Evolutionary conservation across 1,284 basidiomycete species (phyloP).

Genomic region (Butyriboletus appendiculatus): DNA sequence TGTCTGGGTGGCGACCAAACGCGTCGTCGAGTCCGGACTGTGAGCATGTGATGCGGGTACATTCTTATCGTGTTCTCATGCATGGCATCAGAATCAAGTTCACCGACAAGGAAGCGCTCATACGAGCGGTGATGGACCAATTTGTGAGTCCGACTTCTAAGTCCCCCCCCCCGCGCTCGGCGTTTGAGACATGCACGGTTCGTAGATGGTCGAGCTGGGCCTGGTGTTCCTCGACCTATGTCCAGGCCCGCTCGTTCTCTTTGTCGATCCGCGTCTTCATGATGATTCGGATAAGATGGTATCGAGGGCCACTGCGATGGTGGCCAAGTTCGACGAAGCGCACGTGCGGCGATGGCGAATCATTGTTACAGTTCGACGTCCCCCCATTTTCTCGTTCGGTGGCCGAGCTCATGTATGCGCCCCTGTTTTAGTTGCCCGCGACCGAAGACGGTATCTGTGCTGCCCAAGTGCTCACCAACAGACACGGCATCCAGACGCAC

Average conservation of each 20-base stretch:
- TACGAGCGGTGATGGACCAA: constrained; percentile 25
- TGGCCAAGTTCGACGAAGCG: constrained; percentile 42
- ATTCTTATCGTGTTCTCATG: not conserved
- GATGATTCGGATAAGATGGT: constrained; percentile 41
- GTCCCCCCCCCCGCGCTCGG: not conserved
- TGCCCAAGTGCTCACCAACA: constrained; percentile 40
- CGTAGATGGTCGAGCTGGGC: constrained; percentile 54
- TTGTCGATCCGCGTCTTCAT: constrained; percentile 48
- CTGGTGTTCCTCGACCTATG: constrained; percentile 42
- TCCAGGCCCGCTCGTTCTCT: constrained; percentile 50
- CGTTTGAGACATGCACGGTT: not conserved
- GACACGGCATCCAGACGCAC: constrained; percentile 48
- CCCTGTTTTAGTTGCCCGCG: constrained; percentile 58
- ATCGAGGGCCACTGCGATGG: constrained; percentile 41
- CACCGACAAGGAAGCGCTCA: constrained; percentile 13
- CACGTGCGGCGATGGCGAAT: constrained; percentile 43
- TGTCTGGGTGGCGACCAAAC: constrained; percentile 45
- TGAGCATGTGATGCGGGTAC: constrained; percentile 10
- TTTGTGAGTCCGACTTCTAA: constrained; percentile 22
- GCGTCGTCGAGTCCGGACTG: constrained; percentile 37
- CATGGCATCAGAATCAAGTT: constrained; percentile 11
- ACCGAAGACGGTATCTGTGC: constrained; percentile 56
- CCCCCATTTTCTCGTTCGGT: not conserved
- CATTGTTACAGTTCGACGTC: constrained; percentile 49
- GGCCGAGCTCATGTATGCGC: not conserved